Evolutionary conservation across 306 rosid species (phyloP), one percentile per base, ranked within the genome.

Genomic region (Erythrophleum fordii): DNA sequence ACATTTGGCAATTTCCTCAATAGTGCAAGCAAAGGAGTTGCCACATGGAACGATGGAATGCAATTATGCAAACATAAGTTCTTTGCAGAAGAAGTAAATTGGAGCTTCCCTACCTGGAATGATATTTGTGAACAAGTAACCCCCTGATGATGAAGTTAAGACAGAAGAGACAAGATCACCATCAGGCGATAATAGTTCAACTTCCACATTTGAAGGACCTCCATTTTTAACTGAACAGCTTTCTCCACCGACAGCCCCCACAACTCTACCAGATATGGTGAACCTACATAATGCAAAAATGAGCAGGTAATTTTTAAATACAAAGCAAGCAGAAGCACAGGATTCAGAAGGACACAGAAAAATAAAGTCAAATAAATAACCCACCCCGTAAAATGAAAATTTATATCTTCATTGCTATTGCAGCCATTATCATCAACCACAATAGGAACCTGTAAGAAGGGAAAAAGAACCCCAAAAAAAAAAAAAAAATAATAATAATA

Each of bases 311-410:
- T 42, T 77, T 53, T 2, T 3, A 83, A 81, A 78, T 44, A 31
- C 76, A 75, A 67, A 76, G 60, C 26, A 72, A 44, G 61, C 58
- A 62, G 69, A 77, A 59, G 49, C 56, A 80, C 62, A 72, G 2
- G 23, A 55, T 79, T 61, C 46, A 80, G 59, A 70, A 69, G 70
- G 70, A 58, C n/a, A 46, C 58, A 74, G 34, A 13, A 11, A 55
- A n/a, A 66, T 35, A 3, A 78, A 68, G 60, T 44, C 6, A 69
- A 42, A 88, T 1, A 37, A 69, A 78, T 78, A 64, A 35, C 82
- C 80, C 87, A 95, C 98, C 99, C 99, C 13, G 99, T 96, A 84
- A 95, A 93, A 74, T 76, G 89, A 77, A 96, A 96, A 77, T 96
- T 96, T 75, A 96, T 92, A 83, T 96, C 99, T 66, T 96, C 97